Percentiles rank a stretch among this genome's conserved stretches.
Conservation (phyloP, 1,139 yeast genomes). For the Kluyveromyces marxianus region DNA sequence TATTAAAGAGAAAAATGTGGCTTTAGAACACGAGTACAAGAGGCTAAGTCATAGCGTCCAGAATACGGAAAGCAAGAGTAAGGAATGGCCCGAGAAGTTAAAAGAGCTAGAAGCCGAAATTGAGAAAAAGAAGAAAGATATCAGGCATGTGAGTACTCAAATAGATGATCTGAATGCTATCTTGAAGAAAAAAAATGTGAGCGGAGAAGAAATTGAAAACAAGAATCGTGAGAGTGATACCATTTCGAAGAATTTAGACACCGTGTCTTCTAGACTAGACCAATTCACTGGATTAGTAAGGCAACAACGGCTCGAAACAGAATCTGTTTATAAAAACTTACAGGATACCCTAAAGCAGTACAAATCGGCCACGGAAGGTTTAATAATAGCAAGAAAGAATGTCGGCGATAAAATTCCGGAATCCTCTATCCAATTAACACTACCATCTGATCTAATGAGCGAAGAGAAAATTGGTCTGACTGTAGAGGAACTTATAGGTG, state of each 20-base stretch:
- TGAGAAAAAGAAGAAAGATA: constrained; percentile 38
- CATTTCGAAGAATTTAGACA: constrained; percentile 49
- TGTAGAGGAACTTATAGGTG: constrained; percentile 29
- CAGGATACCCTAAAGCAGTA: constrained; percentile 48
- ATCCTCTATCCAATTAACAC: constrained; percentile 26
- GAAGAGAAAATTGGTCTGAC: constrained; percentile 26
- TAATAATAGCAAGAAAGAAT: constrained; percentile 28
- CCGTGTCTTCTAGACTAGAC: constrained; percentile 39
- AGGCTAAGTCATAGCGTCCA: constrained; percentile 68
- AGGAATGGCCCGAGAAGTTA: constrained; percentile 55
- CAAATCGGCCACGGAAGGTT: constrained; percentile 45
- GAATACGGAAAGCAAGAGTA: constrained; percentile 54
- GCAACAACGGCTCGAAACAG: constrained; percentile 43
- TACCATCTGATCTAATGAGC: constrained; percentile 27
- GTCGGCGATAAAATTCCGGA: constrained; percentile 32
- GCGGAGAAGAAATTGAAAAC: constrained; percentile 55
- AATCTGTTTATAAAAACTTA: constrained; percentile 42
- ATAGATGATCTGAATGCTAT: constrained; percentile 41
- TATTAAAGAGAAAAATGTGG: constrained; percentile 51
- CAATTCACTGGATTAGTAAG: constrained; percentile 34
- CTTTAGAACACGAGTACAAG: constrained; percentile 62
- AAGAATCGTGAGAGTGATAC: constrained; percentile 45
- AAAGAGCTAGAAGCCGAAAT: constrained; percentile 52
- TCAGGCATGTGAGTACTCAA: constrained; percentile 38
- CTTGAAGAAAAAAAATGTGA: constrained; percentile 49